Evolutionary conservation across 2,329 filamentous ascomycete species (phyloP).

Genomic region (Cordyceps fumosorosea): DNA sequence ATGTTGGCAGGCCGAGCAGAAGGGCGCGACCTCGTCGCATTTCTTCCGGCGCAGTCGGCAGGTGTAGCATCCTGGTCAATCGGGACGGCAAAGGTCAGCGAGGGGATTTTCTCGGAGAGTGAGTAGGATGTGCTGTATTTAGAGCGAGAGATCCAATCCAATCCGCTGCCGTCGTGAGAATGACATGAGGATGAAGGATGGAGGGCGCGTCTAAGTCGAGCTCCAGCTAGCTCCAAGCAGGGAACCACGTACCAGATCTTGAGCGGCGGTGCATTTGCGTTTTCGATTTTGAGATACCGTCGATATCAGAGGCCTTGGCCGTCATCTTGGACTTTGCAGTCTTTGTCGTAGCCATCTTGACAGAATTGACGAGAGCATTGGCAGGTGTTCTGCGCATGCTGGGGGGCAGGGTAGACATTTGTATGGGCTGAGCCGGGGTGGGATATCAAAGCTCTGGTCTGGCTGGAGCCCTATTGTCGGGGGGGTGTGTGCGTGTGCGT

Average conservation of each 20-base stretch:
- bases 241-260: slow-evolving; percentile 69
- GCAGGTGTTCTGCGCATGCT: slow-evolving; percentile 45
- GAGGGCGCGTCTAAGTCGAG: slow-evolving; percentile 24
- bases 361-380: slow-evolving; percentile 38
- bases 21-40: slow-evolving; percentile 58
- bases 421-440: slow-evolving; percentile 29
- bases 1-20: slow-evolving; percentile 60
- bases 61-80: slow-evolving; percentile 55
- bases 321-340: slow-evolving; percentile 52
- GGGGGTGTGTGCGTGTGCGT: background rate
- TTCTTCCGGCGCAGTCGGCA: slow-evolving; percentile 62
- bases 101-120: background rate
- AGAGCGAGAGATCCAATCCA: too few relatives aligned
- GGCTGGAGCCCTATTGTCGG: background rate
- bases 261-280: slow-evolving; percentile 90
- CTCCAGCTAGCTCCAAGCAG: background rate
- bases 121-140: background rate
- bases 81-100: slow-evolving; percentile 24
- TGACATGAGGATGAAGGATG: too few relatives aligned
- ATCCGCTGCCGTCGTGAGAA: too few relatives aligned
- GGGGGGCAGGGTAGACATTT: slow-evolving; percentile 64
- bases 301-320: slow-evolving; percentile 42
- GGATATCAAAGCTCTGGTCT: background rate
- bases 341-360: slow-evolving; percentile 58
- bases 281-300: slow-evolving; percentile 58